A percentile compares a stretch with the other conserved stretches of the same genome.
Evolutionary conservation across 2,329 filamentous ascomycete species (phyloP).

Genomic region (Aureobasidium zeae): DNA sequence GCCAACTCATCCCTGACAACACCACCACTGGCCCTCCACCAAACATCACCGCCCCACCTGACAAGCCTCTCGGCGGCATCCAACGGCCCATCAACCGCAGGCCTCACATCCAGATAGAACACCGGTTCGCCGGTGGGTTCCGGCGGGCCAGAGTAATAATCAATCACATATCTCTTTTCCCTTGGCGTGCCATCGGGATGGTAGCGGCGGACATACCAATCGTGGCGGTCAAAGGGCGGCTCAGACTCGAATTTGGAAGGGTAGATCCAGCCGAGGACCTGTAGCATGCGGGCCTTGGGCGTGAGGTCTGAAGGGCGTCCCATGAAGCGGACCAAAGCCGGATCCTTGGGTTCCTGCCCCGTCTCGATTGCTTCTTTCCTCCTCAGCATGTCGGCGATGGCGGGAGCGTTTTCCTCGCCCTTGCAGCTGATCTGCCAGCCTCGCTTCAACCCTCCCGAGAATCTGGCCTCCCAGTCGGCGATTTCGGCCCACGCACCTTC

Average conservation of each 20-base stretch:
- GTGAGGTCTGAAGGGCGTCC: constrained; percentile 83
- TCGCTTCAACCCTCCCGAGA: constrained; percentile 59
- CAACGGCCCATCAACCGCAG: constrained; percentile 71
- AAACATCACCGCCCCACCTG: constrained; percentile 85
- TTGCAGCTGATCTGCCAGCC: constrained; percentile 28
- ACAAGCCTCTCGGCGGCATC: constrained; percentile 74
- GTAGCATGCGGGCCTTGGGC: constrained; percentile 79
- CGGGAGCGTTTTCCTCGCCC: constrained; percentile 28
- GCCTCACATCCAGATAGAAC: constrained; percentile 90
- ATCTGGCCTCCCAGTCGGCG: constrained; percentile 83
- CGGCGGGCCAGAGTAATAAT: constrained; percentile 81
- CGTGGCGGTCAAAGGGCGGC: constrained; percentile 90
- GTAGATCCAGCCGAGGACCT: constrained; percentile 68
- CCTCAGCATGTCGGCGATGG: constrained; percentile 22
- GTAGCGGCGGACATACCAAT: constrained; percentile 83
- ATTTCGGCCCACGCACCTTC: constrained; percentile 97
- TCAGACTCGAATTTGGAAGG: constrained; percentile 69
- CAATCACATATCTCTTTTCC: constrained; percentile 89
- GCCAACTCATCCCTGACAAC: constrained; percentile 44
- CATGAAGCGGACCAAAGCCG: constrained; percentile 76
- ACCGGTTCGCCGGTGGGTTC: constrained; percentile 84
- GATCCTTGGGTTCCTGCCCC: constrained; percentile 41
- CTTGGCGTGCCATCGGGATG: constrained; percentile 55
- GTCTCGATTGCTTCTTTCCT: constrained; percentile 18
- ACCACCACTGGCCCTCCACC: constrained; percentile 80